Conservation (phyloP, 257 asterid genomes). For the Nicotiana undulata region DNA sequence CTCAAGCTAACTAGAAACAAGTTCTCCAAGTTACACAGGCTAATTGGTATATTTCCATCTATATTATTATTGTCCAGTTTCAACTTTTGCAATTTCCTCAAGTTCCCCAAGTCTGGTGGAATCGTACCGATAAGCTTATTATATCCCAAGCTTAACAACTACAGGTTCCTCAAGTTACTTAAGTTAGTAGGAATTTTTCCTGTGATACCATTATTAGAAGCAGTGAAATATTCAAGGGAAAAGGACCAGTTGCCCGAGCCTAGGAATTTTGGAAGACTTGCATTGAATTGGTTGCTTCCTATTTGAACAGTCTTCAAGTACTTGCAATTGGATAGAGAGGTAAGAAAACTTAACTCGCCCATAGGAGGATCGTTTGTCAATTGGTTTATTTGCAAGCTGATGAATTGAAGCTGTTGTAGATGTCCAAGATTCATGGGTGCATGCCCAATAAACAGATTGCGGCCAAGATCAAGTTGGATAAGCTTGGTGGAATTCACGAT, state of each 20-base stretch:
- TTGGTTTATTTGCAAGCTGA: background rate
- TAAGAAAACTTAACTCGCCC: constrained; percentile 6
- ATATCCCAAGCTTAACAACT: background rate
- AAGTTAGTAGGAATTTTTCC: constrained; percentile 17
- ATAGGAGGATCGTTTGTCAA: constrained; percentile 8
- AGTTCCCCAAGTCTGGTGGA: constrained; percentile 9
- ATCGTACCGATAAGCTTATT: constrained; percentile 12
- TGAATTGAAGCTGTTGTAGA: background rate
- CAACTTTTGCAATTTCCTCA: constrained; percentile 7
- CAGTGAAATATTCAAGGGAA: background rate
- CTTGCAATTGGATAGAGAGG: constrained; percentile 7
- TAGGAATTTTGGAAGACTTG: constrained; percentile 11
- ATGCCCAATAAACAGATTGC: constrained; percentile 12
- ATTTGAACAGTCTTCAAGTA: background rate
- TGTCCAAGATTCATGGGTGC: constrained; percentile 12
- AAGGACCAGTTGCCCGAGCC: constrained; percentile 14
- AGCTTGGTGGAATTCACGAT: constrained; percentile 17
- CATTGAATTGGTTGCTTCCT: constrained; percentile 1
- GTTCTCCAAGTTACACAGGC: constrained; percentile 5
- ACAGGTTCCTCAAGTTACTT: constrained; percentile 10
- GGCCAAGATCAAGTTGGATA: background rate
- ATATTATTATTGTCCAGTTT: background rate
- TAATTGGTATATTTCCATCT: constrained; percentile 7
- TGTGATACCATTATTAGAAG: background rate
- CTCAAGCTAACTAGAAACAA: background rate